Evolutionary conservation across 2,329 filamentous ascomycete species (phyloP).

Genomic region (Arachnomyces sp.): DNA sequence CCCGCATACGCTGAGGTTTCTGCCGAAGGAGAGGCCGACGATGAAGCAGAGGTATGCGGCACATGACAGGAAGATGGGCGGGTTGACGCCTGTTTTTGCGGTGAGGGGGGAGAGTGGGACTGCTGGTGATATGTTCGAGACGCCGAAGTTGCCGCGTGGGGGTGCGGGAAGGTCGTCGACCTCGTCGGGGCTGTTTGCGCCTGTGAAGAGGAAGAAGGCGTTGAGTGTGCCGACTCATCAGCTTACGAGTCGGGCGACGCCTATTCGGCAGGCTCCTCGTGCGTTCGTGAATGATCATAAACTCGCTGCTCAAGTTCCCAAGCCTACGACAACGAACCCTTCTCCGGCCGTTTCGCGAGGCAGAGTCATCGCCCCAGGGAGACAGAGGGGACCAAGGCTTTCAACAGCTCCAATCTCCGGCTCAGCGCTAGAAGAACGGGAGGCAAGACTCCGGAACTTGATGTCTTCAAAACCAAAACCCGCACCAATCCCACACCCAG

Average conservation of each 20-base stretch:
- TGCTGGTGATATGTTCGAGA: slow-evolving; percentile 12
- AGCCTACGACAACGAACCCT: background rate
- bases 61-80: slow-evolving; percentile 26
- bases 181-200: slow-evolving; percentile 24
- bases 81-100: slow-evolving; percentile 18
- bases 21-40: slow-evolving; percentile 25
- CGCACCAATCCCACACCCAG: slow-evolving; percentile 4
- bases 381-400: background rate
- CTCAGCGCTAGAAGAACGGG: slow-evolving; percentile 19
- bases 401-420: background rate
- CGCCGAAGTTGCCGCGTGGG: slow-evolving; percentile 15
- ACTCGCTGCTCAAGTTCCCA: slow-evolving; percentile 16
- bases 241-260: slow-evolving; percentile 30
- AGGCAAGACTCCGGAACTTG: slow-evolving; percentile 24
- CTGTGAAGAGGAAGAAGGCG: slow-evolving; percentile 27
- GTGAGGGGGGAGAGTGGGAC: background rate
- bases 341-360: background rate
- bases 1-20: slow-evolving; percentile 19
- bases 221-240: slow-evolving; percentile 34
- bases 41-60: slow-evolving; percentile 23
- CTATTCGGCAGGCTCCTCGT: slow-evolving; percentile 31
- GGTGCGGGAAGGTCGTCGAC: slow-evolving; percentile 7
- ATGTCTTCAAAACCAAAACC: slow-evolving; percentile 18
- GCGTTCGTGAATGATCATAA: slow-evolving; percentile 36
- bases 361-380: background rate